phyloP scores from a whole-genome alignment of 305 asterid genomes.

The Rubia tinctorum region DNA sequence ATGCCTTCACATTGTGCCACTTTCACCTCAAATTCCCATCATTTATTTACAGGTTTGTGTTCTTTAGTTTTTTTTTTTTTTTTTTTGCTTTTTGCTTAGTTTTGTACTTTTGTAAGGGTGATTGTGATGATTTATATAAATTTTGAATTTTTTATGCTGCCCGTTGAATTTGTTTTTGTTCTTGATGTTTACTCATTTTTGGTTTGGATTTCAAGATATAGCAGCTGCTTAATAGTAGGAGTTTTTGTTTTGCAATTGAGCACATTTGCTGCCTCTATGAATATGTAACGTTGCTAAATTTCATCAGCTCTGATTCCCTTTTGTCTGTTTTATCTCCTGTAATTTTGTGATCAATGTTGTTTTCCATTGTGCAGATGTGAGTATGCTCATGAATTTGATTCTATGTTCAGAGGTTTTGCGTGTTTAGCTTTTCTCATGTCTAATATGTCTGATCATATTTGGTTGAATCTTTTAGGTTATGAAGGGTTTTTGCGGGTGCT shows the following conservation, averaged over 20 bases:
- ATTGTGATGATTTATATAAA: background rate
- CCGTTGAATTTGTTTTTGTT: background rate
- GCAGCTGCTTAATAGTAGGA: background rate
- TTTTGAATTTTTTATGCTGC: background rate
- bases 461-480: constrained; percentile 37
- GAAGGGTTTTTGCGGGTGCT: constrained; percentile 36
- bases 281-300: background rate
- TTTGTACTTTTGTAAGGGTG: background rate
- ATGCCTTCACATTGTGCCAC: constrained; percentile 12
- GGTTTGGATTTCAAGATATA: background rate
- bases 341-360: background rate
- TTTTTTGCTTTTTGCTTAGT: background rate
- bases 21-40: constrained; percentile 25
- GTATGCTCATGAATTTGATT: background rate
- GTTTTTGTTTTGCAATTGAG: background rate
- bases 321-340: background rate
- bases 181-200: background rate
- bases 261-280: background rate
- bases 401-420: background rate
- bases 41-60: constrained; percentile 34
- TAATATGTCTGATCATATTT: background rate
- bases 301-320: background rate
- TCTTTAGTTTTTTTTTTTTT: background rate
- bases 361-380: background rate
- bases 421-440: background rate